phyloP scores from a whole-genome alignment of 139 green algal species.

The Spirogloea muscicola region DNA sequence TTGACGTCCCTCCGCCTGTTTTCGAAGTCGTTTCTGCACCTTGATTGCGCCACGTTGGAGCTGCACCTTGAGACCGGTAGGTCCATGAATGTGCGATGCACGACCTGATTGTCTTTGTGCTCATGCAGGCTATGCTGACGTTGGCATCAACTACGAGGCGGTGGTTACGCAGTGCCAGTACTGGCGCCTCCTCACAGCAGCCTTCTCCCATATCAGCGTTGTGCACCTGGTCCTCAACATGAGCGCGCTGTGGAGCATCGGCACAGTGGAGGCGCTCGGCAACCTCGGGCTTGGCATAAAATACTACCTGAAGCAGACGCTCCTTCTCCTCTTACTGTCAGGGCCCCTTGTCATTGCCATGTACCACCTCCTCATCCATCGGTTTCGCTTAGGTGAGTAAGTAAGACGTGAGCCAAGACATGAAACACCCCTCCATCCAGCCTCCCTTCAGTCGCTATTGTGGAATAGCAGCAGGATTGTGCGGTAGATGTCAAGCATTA shows the following conservation, averaged over 20 bases:
- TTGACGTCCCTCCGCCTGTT: no score
- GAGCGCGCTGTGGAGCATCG: constrained; percentile 59
- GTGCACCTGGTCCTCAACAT: constrained; percentile 71
- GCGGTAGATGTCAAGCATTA: no score
- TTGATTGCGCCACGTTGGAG: no score
- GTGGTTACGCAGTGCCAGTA: constrained; percentile 53
- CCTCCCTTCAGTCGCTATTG: no score
- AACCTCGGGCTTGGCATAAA: constrained; percentile 14
- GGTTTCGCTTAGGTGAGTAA: constrained; percentile 15
- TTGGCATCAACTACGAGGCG: constrained; percentile 62
- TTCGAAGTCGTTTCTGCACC: no score
- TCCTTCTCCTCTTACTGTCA: constrained; percentile 56
- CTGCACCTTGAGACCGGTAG: no score
- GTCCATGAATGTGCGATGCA: no score
- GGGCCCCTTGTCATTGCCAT: constrained; percentile 50
- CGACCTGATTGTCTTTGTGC: no score
- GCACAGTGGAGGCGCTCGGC: constrained; percentile 40
- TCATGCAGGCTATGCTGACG: constrained; percentile 58
- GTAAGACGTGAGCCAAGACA: background rate
- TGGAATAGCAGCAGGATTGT: no score
- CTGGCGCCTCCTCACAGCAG: constrained; percentile 53
- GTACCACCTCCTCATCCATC: constrained; percentile 51
- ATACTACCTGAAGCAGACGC: constrained; percentile 54
- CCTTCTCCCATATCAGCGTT: constrained; percentile 60
- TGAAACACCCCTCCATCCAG: no score